Conservation (phyloP, 176 grass and related monocot genomes). For the Aechmea fasciata region DNA sequence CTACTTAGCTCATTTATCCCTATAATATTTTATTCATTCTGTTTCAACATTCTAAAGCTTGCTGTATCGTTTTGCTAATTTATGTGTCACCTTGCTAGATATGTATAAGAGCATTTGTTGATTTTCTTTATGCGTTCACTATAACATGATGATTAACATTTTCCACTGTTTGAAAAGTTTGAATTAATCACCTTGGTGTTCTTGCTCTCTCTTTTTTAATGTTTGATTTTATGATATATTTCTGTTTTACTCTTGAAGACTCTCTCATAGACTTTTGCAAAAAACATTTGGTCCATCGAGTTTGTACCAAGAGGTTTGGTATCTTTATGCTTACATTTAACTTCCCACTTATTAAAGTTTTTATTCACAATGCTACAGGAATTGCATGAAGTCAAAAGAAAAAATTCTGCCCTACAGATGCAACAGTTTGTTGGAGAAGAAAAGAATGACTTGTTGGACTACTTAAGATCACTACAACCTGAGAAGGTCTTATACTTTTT, state of each 20-base stretch:
- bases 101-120: too few relatives aligned
- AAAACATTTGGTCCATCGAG: neutral
- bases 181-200: neutral
- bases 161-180: neutral
- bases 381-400: conserved; percentile 62
- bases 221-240: neutral
- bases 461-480: conserved; percentile 75
- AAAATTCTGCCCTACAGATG: conserved; percentile 84
- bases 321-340: neutral
- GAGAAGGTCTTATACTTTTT: conserved; percentile 52
- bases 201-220: neutral
- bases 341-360: neutral
- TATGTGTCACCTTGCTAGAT: too few relatives aligned
- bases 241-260: neutral
- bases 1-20: neutral
- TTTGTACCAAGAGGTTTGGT: neutral
- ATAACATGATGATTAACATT: neutral
- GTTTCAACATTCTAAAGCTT: too few relatives aligned
- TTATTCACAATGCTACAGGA: conserved; percentile 36
- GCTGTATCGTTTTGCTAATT: too few relatives aligned
- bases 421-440: conserved; percentile 92
- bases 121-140: too few relatives aligned
- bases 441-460: conserved; percentile 87
- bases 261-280: neutral
- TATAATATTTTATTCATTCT: neutral